Conservation (phyloP, 805 yeast genomes). For the Kodamaea kaohsiungensis region DNA sequence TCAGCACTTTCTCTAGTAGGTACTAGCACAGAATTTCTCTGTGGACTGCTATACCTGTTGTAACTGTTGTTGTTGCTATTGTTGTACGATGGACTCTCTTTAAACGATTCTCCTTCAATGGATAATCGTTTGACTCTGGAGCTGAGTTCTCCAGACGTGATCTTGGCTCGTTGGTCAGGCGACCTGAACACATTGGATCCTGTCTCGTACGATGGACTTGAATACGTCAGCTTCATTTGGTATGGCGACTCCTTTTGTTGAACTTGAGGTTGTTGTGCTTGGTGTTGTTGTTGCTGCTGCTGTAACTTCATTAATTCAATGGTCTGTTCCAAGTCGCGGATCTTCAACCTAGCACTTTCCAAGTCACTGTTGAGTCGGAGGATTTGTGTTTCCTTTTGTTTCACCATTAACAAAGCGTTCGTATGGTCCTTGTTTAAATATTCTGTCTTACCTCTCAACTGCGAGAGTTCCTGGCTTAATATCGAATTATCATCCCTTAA, state of each 20-base stretch:
- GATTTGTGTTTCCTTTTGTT: constrained; percentile 71
- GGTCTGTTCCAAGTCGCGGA: constrained; percentile 53
- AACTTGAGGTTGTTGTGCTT: constrained; percentile 5
- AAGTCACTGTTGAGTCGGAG: constrained; percentile 60
- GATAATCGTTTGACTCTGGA: constrained; percentile 42
- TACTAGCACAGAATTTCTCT: constrained; percentile 12
- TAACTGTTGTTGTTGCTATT: constrained; percentile 21
- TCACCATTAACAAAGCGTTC: constrained; percentile 49
- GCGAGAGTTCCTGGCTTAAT: constrained; percentile 26
- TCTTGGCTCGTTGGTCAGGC: constrained; percentile 16
- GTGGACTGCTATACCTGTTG: constrained; percentile 23
- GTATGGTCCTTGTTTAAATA: constrained; percentile 52
- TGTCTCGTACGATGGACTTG: background rate
- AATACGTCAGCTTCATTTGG: background rate
- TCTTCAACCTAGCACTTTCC: constrained; percentile 55
- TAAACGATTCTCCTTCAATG: constrained; percentile 20
- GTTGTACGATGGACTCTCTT: constrained; percentile 9
- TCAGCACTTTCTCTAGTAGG: constrained; percentile 26
- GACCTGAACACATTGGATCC: constrained; percentile 9
- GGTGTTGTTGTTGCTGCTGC: constrained; percentile 29
- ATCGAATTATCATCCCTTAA: constrained; percentile 25
- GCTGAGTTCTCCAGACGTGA: constrained; percentile 39
- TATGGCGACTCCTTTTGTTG: background rate
- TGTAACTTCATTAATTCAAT: constrained; percentile 29
- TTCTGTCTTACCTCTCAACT: constrained; percentile 33